Evolutionary conservation across 352 stramenopile genomes (phyloP), one percentile per base, ranked within the genome.

Genomic region (Plasmopara viticola): DNA sequence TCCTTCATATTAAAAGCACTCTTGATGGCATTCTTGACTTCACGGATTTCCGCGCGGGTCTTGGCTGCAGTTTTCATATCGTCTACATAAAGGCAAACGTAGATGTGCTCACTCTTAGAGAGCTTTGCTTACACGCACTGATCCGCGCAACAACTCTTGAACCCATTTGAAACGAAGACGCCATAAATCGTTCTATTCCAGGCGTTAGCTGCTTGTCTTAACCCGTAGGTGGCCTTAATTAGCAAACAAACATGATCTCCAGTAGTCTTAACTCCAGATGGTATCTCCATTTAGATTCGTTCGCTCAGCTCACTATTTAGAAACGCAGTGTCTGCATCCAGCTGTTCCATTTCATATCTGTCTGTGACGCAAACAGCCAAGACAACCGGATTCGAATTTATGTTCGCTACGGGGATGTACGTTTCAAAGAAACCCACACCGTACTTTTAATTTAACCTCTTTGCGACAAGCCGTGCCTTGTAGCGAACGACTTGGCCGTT

Each of bases 281-380:
- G 58, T 73, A 13, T 74, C 62, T 1, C 62, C 61, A 38, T 82
- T 60, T 15, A 69, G 44, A 17, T 77, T n/a, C n/a, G n/a, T n/a
- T n/a, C n/a, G n/a, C n/a, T n/a, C n/a, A n/a, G n/a, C n/a, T n/a
- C n/a, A n/a, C n/a, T n/a, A n/a, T n/a, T n/a, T n/a, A n/a, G n/a
- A n/a, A n/a, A n/a, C n/a, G n/a, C n/a, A n/a, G n/a, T n/a, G n/a
- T n/a, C n/a, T n/a, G n/a, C n/a, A n/a, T n/a, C n/a, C n/a, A n/a
- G n/a, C n/a, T n/a, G n/a, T 66, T 28, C 66, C 30, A 34, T 34
- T 34, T 34, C 30, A 9, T 18, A 20, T n/a, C n/a, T n/a, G n/a
- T n/a, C n/a, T n/a, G n/a, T n/a, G 30, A 5, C 30, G 9, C 5
- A 73, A 65, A n/a, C 30, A 9, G 70, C 9, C 30, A 34, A 9